Base-by-base conservation (phyloP, 495 filamentous ascomycete species). In the Penicillium desertorum region DNA sequence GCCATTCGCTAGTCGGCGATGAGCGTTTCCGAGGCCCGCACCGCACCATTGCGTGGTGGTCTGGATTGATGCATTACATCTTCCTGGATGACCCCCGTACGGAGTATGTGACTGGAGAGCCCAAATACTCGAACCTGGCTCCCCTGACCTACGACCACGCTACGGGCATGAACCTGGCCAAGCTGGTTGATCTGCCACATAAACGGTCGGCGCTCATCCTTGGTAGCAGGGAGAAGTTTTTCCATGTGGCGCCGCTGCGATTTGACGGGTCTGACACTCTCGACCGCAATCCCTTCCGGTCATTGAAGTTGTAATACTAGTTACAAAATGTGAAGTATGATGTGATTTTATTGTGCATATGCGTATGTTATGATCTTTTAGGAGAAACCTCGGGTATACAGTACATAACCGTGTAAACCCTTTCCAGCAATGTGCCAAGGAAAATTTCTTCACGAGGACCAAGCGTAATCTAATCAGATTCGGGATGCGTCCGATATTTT, bases 11-110 rank as follows among this genome's bases (percentile, higher is more conserved):
- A 11, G 82, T 87, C 1, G 84, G 84, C 36, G 81, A 86, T 59
- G 73, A 79, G 48, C 72, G 72, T 19, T 87, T 76, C 72, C 76
- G 82, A 6, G 83, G 82, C 30, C 76, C 79, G 42, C 82, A 86
- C 56, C 78, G 84, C 5, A 81, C 84, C 7, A 81, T 77, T 54
- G 83, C 79, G 16, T 87, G 84, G 83, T 86, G 81, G 78, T 81
- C 79, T 22, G 79, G 77, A 54, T 68, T 83, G 65, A 86, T 87
- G 74, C 83, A 86, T 62, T 87, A 84, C 63, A 71, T 83, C 57
- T 86, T 83, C 66, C 74, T 87, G 17, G 84, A 87, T 65, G 84
- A 87, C 50, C 78, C 80, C 46, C 80, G 84, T 39, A 87, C 84
- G 2, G 73, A 70, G 62, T 61, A 70, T 54, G 78, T 85, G 3